Conservation (phyloP, 768 basidiomycete genomes). For the Collybia sordida region DNA sequence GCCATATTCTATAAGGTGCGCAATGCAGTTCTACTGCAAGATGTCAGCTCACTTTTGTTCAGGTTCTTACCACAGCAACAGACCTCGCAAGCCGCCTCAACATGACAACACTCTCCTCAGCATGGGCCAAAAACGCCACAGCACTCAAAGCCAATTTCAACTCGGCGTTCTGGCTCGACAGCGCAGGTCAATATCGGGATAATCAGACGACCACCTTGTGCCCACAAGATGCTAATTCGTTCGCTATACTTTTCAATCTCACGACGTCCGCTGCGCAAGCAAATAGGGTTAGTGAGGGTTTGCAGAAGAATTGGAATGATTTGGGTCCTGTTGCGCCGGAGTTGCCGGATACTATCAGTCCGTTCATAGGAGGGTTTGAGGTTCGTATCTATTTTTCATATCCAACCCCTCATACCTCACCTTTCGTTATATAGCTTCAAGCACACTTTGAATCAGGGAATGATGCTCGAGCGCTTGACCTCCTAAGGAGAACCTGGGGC, state of each 20-base stretch:
- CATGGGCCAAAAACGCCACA: constrained; percentile 45
- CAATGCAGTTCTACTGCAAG: background rate
- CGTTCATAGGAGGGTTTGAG: constrained; percentile 60
- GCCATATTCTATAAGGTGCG: constrained; percentile 49
- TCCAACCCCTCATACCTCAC: background rate
- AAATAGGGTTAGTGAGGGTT: constrained; percentile 41
- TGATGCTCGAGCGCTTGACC: constrained; percentile 49
- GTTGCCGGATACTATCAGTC: constrained; percentile 57
- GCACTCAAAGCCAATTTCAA: constrained; percentile 50
- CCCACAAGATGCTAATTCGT: constrained; percentile 59
- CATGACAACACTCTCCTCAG: constrained; percentile 28
- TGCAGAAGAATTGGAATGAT: constrained; percentile 51
- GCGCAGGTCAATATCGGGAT: constrained; percentile 51
- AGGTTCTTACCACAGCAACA: constrained; percentile 50
- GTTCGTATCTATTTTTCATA: constrained; percentile 22
- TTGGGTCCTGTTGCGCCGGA: constrained; percentile 55
- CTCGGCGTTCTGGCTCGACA: constrained; percentile 49
- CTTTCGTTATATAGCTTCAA: constrained; percentile 38
- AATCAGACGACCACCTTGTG: constrained; percentile 50
- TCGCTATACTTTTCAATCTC: constrained; percentile 53
- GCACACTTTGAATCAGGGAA: constrained; percentile 58
- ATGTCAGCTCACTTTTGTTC: background rate
- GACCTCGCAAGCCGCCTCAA: constrained; percentile 43
- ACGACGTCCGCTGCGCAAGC: constrained; percentile 40
- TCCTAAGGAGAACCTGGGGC: constrained; percentile 56